Conservation (phyloP, 345 rosid genomes). For the Eucalyptus sp. region DNA sequence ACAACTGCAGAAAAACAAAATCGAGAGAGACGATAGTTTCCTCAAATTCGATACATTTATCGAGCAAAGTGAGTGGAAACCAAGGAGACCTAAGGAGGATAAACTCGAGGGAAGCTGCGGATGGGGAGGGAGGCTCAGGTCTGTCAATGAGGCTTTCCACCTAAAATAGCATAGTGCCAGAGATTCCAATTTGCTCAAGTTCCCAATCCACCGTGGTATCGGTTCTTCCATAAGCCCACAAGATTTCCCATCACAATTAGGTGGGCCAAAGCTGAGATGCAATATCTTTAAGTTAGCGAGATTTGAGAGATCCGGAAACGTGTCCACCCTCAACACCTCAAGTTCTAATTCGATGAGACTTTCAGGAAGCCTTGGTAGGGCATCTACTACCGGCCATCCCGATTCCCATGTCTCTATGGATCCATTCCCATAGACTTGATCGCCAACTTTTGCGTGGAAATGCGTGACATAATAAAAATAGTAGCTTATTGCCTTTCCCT, state of each 20-base stretch:
- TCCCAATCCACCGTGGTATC: neutral
- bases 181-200: neutral
- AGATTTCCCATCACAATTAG: neutral
- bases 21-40: fast-evolving
- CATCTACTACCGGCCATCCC: neutral
- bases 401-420: too few species aligned
- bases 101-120: neutral
- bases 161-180: too few species aligned
- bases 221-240: fast-evolving
- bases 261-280: fast-evolving
- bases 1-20: fast-evolving
- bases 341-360: neutral
- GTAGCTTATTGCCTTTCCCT: too few species aligned
- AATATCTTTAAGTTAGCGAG: neutral
- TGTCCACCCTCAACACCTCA: fast-evolving
- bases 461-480: too few species aligned
- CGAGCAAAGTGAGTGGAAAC: neutral
- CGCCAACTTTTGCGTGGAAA: too few species aligned
- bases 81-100: fast-evolving
- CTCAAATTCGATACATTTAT: neutral
- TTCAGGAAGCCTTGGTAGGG: neutral
- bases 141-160: too few species aligned
- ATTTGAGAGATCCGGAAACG: neutral
- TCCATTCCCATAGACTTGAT: too few species aligned
- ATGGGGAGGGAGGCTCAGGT: neutral